These are phyloP conservation scores for Diaporthe helianthi DNA, from an alignment of 2,329 filamentous ascomycete species.

Conservation along the genomic window DNA sequence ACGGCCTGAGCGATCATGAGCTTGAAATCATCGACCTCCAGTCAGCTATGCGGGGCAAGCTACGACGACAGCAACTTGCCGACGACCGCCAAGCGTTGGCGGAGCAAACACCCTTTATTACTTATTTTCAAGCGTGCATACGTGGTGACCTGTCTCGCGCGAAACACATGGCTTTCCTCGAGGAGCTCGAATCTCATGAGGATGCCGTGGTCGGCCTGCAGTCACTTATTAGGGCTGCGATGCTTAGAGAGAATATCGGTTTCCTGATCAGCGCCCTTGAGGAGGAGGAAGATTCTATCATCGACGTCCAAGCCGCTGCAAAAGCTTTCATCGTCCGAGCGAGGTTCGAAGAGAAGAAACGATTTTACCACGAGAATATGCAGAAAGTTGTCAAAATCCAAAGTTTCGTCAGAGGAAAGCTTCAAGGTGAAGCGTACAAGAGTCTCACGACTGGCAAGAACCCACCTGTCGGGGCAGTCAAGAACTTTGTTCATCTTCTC, in stretches of 20 bases:
- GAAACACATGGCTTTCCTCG: slow-evolving; percentile 67
- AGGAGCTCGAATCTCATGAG: slow-evolving; percentile 73
- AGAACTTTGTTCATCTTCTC: slow-evolving; percentile 96
- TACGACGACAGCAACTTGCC: slow-evolving; percentile 59
- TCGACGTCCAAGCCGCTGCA: slow-evolving; percentile 76
- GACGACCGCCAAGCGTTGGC: slow-evolving; percentile 62
- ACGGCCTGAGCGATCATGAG: slow-evolving; percentile 55
- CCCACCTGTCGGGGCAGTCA: slow-evolving; percentile 93
- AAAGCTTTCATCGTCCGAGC: slow-evolving; percentile 77
- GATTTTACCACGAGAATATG: slow-evolving; percentile 96
- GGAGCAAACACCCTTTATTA: slow-evolving; percentile 62
- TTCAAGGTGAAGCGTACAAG: slow-evolving; percentile 98
- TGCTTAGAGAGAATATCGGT: slow-evolving; percentile 77
- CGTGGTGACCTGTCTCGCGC: slow-evolving; percentile 72
- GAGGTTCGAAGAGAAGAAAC: slow-evolving; percentile 82
- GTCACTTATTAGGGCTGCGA: slow-evolving; percentile 77
- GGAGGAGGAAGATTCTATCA: slow-evolving; percentile 78
- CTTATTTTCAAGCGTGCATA: slow-evolving; percentile 69
- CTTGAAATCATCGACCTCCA: slow-evolving; percentile 60
- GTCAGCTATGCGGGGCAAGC: slow-evolving; percentile 66
- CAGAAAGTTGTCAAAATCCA: slow-evolving; percentile 98
- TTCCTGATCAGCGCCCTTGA: slow-evolving; percentile 79
- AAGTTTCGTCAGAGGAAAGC: slow-evolving; percentile 91
- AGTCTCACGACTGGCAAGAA: slow-evolving; percentile 96
- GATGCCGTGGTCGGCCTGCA: slow-evolving; percentile 75